A percentile compares a stretch with the other conserved stretches of the same genome.
These are phyloP conservation scores for Chaetoscypha palmicola DNA, from an alignment of 2,329 filamentous ascomycete species.

Conservation along the genomic window DNA sequence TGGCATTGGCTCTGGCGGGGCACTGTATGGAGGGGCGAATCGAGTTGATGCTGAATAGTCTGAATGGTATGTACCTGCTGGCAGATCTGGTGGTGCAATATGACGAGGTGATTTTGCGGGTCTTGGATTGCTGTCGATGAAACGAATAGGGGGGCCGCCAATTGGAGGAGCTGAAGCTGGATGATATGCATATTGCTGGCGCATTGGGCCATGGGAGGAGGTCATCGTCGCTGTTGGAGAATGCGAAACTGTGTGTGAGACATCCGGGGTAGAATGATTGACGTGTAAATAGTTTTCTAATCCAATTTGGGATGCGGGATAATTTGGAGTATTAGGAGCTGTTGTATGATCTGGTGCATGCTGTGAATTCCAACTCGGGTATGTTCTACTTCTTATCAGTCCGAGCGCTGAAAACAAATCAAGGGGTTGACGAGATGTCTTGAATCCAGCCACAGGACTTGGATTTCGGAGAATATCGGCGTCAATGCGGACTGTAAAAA, in stretches of 20 bases:
- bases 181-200: conserved; percentile 18
- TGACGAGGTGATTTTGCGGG: conserved; percentile 30
- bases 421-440: neutral
- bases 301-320: conserved; percentile 17
- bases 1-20: conserved; percentile 14
- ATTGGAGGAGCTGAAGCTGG: conserved; percentile 13
- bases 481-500: neutral
- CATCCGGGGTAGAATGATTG: conserved; percentile 19
- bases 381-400: conserved; percentile 22
- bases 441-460: conserved; percentile 2
- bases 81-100: conserved; percentile 22
- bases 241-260: conserved; percentile 14
- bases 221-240: conserved; percentile 15
- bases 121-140: conserved; percentile 28
- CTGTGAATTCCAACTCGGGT: conserved; percentile 23
- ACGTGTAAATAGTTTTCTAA: conserved; percentile 26
- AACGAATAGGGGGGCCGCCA: conserved; percentile 16
- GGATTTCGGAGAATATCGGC: neutral
- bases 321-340: conserved; percentile 22
- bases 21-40: conserved; percentile 20
- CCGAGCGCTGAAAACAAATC: conserved; percentile 1
- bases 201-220: conserved; percentile 9
- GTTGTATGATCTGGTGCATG: conserved; percentile 25
- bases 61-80: conserved; percentile 16
- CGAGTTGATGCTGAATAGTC: conserved; percentile 20